Conservation (phyloP, 73 alveolate genomes). For the Halteria grandinella region DNA sequence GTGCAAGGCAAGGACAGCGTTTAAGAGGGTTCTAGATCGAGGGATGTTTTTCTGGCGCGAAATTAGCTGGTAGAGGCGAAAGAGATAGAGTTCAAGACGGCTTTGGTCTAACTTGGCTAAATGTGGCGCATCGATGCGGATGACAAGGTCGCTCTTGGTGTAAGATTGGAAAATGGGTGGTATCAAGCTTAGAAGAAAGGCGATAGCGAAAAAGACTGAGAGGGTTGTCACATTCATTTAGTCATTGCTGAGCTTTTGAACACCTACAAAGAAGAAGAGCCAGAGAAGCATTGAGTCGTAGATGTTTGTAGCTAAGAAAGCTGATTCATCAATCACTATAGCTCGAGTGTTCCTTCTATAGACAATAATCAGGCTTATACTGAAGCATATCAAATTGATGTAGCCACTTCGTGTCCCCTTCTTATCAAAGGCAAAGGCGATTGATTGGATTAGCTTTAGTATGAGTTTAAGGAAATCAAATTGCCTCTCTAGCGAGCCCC, state of each 20-base stretch:
- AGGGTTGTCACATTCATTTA: not conserved
- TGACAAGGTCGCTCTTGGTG: no score
- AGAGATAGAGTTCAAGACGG: not conserved
- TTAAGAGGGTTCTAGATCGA: no score
- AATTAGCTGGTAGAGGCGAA: no score
- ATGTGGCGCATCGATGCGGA: no score
- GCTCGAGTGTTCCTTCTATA: constrained; percentile 11
- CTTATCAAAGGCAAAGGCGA: constrained; percentile 31
- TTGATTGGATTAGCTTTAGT: not conserved
- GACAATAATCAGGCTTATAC: not conserved
- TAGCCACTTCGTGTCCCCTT: constrained; percentile 7
- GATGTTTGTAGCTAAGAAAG: not conserved
- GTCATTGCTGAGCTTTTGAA: not conserved
- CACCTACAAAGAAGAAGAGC: constrained; percentile 12
- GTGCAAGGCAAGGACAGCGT: no score
- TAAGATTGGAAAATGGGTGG: not conserved
- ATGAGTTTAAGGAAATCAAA: not conserved
- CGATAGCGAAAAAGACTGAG: no score
- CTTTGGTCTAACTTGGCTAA: no score
- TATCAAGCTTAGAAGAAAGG: not conserved
- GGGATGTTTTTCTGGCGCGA: no score
- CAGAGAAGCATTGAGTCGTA: constrained; percentile 24
- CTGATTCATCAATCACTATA: constrained; percentile 2
- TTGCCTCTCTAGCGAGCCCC: constrained; percentile 36
- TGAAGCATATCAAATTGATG: constrained; percentile 21